Base-by-base conservation (phyloP, 208 protist species). In the Angomonas deanei region DNA sequence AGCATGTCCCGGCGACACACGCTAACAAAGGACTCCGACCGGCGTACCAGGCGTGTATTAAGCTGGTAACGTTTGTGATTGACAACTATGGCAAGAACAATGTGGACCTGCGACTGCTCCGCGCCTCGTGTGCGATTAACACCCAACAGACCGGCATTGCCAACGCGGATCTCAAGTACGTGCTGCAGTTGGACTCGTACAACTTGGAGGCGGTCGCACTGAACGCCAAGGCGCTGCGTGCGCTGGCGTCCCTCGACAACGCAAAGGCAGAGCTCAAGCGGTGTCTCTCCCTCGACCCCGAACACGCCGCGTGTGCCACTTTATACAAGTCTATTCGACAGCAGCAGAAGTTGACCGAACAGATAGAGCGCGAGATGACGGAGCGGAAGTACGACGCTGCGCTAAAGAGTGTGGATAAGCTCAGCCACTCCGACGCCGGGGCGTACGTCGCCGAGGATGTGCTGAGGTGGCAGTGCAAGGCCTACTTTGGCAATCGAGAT, bases 241-340 rank as follows among this genome's bases (percentile, higher is more conserved):
- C 69, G 2, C 47, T 97, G 8, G 92, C 88, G 17, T 82, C 88
- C 0, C 52, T 89, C 11, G 88, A 91, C 11, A 77, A 89, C 56
- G 82, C 88, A 1, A 69, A 74, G 21, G 46, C 55, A 2, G 87
- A 93, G 66, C 60, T 93, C 52, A 80, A 75, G 1, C 76, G 79
- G 49, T 97, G 92, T 59, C 79, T 97, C 11, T 66, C 76, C 1
- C 64, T 97, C 11, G 89, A 97, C 67, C 92, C 88, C 10, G 88
- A 97, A 76, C 84, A 88, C 70, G 75, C 64, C 0, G 56, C 71
- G 8, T 97, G 92, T 61, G 87, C 88, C 19, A 53, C 15, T 3
- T 56, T 92, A 21, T 76, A 84, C 68, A 86, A 84, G 33, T 47
- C 79, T 17, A 70, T 95, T 11, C 85, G 88, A 10, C 68, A 71